Base-by-base conservation (phyloP, 345 rosid species). In the Eucalyptus sideroxylon region DNA sequence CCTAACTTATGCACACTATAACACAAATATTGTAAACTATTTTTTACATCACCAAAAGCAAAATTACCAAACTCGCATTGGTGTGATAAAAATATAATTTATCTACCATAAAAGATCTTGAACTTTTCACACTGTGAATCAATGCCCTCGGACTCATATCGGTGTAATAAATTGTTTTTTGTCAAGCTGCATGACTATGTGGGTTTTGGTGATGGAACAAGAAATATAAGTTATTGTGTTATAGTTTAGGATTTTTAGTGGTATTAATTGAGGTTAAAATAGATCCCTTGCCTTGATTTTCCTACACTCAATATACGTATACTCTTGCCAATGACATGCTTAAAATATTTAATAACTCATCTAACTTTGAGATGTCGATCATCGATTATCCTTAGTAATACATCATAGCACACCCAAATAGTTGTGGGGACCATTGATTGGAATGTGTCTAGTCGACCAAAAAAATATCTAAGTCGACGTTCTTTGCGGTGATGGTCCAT, bases 101-200 rank as follows among this genome's bases (percentile, higher is more conserved):
- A 4, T 34, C 26, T 34, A 69, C 2, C 24, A 17, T 0, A 6
- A 77, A 6, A 10, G 4, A 77, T 40, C 9, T 2, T 6, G 6
- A 40, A 77, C 47, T 21, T 21, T 77, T 12, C 30, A 12, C 27
- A 12, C 0, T 23, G 5, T 40, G 47, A 77, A 40, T 12, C 85
- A 23, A 40, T 21, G 6, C 16, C 9, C 16, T 7, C 30, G 1
- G 1, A 37, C 47, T 77, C 4, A 0, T 11, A 6, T 1, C 0
- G 16, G 16, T 40, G 27, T 1, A 44, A 21, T 4, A 31, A 9
- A 37, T 40, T 6, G 3, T 69, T 16, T 65, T 21, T 77, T 40
- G 27, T 23, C 47, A 23, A 2, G 47, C 9, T 1, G 1, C 5
- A 56, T 0, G 6, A 56, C 30, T 17, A 31, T 9, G 81, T 23